Percentiles rank a stretch among this genome's conserved stretches.
phyloP scores from a whole-genome alignment of 192 early-diverging fungal genomes.

The Rhizophagus prolifer region DNA sequence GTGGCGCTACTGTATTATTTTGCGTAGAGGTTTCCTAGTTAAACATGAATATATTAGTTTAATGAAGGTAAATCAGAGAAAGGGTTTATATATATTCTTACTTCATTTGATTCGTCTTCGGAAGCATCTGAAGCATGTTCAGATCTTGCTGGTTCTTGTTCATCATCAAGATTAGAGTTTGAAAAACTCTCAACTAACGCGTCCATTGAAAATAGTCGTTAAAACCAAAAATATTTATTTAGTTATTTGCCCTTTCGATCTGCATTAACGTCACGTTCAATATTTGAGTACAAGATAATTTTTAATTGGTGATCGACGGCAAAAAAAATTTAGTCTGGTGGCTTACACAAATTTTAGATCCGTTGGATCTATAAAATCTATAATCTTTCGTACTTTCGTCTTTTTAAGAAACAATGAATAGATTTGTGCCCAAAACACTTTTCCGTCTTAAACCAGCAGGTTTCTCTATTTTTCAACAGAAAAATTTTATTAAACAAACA shows the following conservation, averaged over 20 bases:
- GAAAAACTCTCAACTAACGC: slow-evolving; percentile 22
- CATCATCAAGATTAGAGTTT: slow-evolving; percentile 19
- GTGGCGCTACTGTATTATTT: not conserved
- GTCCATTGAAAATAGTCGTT: slow-evolving; percentile 24
- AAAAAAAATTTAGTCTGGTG: no score
- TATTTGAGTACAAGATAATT: no score
- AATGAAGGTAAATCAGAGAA: not conserved
- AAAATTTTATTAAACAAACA: not conserved
- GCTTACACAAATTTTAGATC: no score
- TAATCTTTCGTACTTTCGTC: no score
- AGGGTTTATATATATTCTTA: not conserved
- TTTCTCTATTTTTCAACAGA: slow-evolving; percentile 4
- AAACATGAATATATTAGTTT: not conserved
- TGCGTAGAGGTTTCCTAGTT: not conserved
- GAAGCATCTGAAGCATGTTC: slow-evolving; percentile 11
- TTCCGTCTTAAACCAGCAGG: not conserved
- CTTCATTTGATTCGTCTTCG: slow-evolving; percentile 9
- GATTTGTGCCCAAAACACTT: not conserved
- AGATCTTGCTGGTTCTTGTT: slow-evolving; percentile 10
- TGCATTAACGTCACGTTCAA: no score
- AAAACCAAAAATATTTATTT: no score
- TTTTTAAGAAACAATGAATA: not conserved
- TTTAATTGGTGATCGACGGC: no score
- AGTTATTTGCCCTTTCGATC: no score
- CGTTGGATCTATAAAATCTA: no score